phyloP scores from a whole-genome alignment of 306 rosid genomes.

The Rosa lucieae region DNA sequence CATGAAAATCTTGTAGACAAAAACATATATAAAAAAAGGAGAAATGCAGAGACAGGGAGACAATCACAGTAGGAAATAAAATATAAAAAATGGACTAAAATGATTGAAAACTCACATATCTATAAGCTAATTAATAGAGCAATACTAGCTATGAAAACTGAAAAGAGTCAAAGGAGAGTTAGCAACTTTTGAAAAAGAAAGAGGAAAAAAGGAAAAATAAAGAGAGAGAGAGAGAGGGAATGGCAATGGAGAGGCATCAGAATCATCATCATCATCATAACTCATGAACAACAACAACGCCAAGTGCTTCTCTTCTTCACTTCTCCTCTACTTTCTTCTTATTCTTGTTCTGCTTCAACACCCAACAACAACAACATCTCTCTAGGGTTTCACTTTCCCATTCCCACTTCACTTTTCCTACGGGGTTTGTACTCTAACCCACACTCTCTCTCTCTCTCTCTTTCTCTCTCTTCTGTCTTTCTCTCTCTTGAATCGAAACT shows the following conservation, averaged over 20 bases:
- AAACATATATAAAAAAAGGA: background rate
- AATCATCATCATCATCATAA: slow-evolving; percentile 33
- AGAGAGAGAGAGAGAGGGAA: slow-evolving; percentile 26
- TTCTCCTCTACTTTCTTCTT: slow-evolving; percentile 16
- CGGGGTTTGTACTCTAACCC: slow-evolving; percentile 11
- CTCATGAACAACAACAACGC: slow-evolving; percentile 27
- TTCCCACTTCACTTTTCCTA: slow-evolving; percentile 23
- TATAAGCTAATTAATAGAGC: background rate
- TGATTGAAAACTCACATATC: background rate
- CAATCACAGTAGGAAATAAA: background rate
- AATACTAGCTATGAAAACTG: slow-evolving; percentile 17
- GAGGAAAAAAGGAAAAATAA: background rate
- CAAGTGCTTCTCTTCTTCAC: slow-evolving; percentile 38
- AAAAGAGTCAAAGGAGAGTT: slow-evolving; percentile 31
- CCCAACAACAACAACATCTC: slow-evolving; percentile 5
- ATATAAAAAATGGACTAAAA: background rate
- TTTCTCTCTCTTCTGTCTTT: slow-evolving; percentile 6
- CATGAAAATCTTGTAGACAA: background rate
- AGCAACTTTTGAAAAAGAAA: slow-evolving; percentile 27
- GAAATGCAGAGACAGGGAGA: background rate
- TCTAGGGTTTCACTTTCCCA: slow-evolving; percentile 29
- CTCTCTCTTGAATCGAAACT: background rate
- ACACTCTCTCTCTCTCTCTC: background rate
- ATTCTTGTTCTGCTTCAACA: background rate
- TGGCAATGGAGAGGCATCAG: slow-evolving; percentile 31